Evolutionary conservation across 257 asterid species (phyloP), one percentile per base, ranked within the genome.

Genomic region (Prunella vulgaris): DNA sequence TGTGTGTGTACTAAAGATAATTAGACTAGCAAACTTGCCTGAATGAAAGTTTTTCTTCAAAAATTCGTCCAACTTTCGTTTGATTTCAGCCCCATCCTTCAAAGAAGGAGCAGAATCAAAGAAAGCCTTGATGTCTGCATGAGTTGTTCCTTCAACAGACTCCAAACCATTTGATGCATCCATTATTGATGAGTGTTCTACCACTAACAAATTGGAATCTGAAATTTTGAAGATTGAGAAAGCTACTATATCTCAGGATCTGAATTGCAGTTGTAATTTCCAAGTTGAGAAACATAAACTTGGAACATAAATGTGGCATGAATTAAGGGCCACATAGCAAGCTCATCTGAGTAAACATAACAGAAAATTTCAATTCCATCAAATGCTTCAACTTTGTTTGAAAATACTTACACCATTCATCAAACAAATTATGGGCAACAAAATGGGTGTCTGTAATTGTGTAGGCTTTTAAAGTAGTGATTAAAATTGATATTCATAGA

Each of bases 81-180:
- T 83, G 80, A 82, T 81, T 61, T 84, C 87, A 28, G 77, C 82
- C 38, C 66, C 84, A 77, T 87, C 87, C 78, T 82, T 86, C 48
- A 93, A 80, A 62, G 97, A 83, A 67, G 99, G 97, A 33, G 97
- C 92, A 28, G 96, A 89, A 61, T 84, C 87, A 73, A 93, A 90
- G 90, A 93, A 93, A 22, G 85, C 77, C 56, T 82, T 77, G 60
- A 86, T 71, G 58, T 88, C 93, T 20, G 69, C 78, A 52, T 59
- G 10, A 65, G 87, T 59, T 15, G 83, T 84, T 74, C 72, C 89
- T 46, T 74, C 83, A 24, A 49, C 53, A 63, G 52, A 70, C 30
- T 33, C 63, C 20, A 17, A 72, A 53, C 71, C 71, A 33, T 72
- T 72, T 12, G 66, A 52, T 25, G 66, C 35, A 25, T 54, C 71